These are phyloP conservation scores for Ascochyta fabae DNA, from an alignment of 2,329 filamentous ascomycete genomes.

Conservation along the genomic window DNA sequence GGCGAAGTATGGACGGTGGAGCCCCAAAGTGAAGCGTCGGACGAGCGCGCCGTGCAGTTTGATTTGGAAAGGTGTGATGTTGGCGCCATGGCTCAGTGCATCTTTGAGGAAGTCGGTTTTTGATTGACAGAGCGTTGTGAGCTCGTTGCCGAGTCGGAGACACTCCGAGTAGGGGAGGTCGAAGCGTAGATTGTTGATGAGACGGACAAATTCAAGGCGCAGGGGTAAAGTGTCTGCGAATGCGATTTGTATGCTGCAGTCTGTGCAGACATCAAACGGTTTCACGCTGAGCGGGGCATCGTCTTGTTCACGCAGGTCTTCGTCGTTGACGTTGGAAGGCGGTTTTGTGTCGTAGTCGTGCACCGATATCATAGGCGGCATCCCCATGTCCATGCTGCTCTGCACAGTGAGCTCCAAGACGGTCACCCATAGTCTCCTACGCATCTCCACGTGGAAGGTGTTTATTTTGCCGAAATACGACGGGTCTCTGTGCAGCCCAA, in stretches of 20 bases:
- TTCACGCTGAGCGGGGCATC: conserved; percentile 28
- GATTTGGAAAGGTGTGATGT: conserved; percentile 49
- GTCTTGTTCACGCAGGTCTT: conserved; percentile 43
- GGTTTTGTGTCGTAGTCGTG: conserved; percentile 48
- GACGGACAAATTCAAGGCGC: conserved; percentile 45
- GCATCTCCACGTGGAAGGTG: conserved; percentile 49
- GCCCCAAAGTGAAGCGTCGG: conserved; percentile 61
- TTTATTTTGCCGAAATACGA: conserved; percentile 44
- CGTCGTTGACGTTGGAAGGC: conserved; percentile 51
- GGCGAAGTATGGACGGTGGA: conserved; percentile 60
- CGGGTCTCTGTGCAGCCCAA: conserved; percentile 53
- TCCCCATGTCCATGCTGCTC: conserved; percentile 47
- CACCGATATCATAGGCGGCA: conserved; percentile 45
- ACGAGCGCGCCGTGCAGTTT: conserved; percentile 61
- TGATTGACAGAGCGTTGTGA: conserved; percentile 33
- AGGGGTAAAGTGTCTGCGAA: conserved; percentile 45
- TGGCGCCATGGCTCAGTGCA: conserved; percentile 10
- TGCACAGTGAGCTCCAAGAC: conserved; percentile 48
- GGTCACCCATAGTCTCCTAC: conserved; percentile 38
- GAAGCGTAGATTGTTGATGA: conserved; percentile 43
- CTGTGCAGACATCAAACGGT: conserved; percentile 38
- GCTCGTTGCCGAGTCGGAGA: conserved; percentile 33
- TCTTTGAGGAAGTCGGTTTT: conserved; percentile 24
- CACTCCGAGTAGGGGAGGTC: conserved; percentile 40
- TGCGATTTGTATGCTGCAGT: conserved; percentile 46